Conservation (phyloP, 208 protist species). For the Leishmania tropica region DNA sequence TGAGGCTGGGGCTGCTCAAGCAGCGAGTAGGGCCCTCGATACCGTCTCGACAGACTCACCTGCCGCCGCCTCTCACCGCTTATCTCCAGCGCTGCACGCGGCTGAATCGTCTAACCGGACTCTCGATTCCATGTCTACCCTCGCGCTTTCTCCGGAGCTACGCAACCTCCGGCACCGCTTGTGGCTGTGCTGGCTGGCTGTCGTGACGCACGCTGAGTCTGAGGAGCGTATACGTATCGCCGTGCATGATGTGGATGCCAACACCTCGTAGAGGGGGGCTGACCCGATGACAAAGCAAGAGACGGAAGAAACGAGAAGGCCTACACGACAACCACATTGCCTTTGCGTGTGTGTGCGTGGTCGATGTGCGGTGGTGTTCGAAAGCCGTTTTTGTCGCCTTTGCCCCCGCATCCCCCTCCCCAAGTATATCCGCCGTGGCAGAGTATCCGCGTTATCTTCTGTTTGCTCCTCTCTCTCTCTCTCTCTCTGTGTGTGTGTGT, state of each 20-base stretch:
- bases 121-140: not conserved
- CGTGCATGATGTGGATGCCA: conserved; percentile 16
- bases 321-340: not conserved
- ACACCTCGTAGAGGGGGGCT: not conserved
- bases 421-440: no score
- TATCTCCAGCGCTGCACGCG: not conserved
- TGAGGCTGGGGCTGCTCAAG: not conserved
- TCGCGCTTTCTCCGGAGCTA: not conserved
- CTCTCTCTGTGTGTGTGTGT: no score
- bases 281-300: not conserved
- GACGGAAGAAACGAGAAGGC: not conserved
- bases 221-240: conserved; percentile 13
- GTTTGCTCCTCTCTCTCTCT: no score
- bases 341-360: not conserved
- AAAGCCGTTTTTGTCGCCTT: no score
- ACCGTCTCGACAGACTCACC: not conserved
- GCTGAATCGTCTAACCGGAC: no score
- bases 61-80: no score
- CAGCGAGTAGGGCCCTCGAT: not conserved
- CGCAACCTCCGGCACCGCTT: conserved; percentile 5
- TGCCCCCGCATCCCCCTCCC: no score
- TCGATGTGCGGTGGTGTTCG: no score
- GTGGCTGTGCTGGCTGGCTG: conserved; percentile 17
- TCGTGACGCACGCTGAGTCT: conserved; percentile 12
- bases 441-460: no score